These are phyloP conservation scores for Novymonas esmeraldas DNA, from an alignment of 208 protist genomes.

Conservation along the genomic window DNA sequence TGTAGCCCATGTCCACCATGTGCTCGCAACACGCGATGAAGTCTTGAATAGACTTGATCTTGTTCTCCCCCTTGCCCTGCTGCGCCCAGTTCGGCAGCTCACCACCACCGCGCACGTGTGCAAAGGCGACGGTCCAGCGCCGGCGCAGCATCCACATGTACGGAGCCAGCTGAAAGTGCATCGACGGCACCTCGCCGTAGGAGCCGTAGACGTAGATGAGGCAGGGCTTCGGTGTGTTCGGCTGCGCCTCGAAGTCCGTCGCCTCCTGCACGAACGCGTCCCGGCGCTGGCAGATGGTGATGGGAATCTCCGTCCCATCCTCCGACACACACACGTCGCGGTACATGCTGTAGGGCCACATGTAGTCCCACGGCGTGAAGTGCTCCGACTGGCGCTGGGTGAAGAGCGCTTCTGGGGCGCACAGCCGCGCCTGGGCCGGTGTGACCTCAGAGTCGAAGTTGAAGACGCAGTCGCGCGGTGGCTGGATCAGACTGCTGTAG, in stretches of 20 bases:
- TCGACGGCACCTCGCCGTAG: constrained; percentile 90
- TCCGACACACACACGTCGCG: constrained; percentile 83
- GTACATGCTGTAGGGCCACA: constrained; percentile 94
- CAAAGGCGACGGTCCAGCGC: constrained; percentile 90
- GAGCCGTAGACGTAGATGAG: constrained; percentile 93
- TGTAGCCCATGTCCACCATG: constrained; percentile 91
- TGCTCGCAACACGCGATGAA: constrained; percentile 93
- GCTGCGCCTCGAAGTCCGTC: constrained; percentile 87
- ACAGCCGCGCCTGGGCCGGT: constrained; percentile 56
- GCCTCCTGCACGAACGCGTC: constrained; percentile 91
- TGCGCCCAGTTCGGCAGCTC: constrained; percentile 89
- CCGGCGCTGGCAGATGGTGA: constrained; percentile 88
- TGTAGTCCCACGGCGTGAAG: constrained; percentile 93
- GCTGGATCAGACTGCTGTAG: constrained; percentile 87
- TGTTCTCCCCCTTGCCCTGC: constrained; percentile 75
- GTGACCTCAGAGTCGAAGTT: constrained; percentile 85
- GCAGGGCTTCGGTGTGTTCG: constrained; percentile 88
- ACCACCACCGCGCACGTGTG: constrained; percentile 93
- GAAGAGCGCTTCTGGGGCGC: constrained; percentile 80
- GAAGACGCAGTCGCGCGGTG: constrained; percentile 84
- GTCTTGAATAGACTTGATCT: constrained; percentile 91
- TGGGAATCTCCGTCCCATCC: constrained; percentile 88
- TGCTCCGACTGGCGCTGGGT: constrained; percentile 92
- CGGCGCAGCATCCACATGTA: constrained; percentile 94
- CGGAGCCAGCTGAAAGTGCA: constrained; percentile 93